Percentiles rank a stretch among this genome's conserved stretches.
phyloP scores from a whole-genome alignment of 2,329 filamentous ascomycete species.

The Zarea fungicola region DNA sequence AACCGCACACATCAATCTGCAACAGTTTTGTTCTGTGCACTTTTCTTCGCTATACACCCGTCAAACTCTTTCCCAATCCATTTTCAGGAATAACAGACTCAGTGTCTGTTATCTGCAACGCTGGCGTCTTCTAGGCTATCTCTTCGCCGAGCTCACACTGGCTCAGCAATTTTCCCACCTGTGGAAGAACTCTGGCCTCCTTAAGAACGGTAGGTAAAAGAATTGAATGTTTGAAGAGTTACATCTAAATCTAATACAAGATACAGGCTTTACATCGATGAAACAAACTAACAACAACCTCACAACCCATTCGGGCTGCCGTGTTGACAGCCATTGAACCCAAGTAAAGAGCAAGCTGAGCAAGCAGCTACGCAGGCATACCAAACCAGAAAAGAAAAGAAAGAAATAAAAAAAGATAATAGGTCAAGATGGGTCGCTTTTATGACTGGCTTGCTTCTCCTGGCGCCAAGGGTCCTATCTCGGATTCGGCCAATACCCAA shows the following conservation, averaged over 20 bases:
- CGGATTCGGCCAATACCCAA: constrained; percentile 13
- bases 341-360: neutral
- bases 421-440: constrained; percentile 1
- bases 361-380: neutral
- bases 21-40: too few species aligned
- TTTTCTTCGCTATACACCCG: too few species aligned
- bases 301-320: neutral
- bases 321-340: neutral
- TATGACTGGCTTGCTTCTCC: constrained; percentile 10
- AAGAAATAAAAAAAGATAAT: neutral
- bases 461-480: constrained; percentile 13
- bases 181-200: constrained; percentile 15
- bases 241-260: too few species aligned
- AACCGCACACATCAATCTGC: too few species aligned
- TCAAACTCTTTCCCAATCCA: too few species aligned
- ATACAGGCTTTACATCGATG: constrained; percentile 1
- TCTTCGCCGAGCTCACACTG: constrained; percentile 3
- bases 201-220: constrained; percentile 11
- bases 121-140: constrained; percentile 7
- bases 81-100: too few species aligned
- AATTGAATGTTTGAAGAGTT: too few species aligned
- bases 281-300: neutral
- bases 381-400: neutral
- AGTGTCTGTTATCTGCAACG: too few species aligned
- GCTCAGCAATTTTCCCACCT: constrained; percentile 10